Conservation (phyloP, 192 early-diverging fungal species). For the Lobosporangium transversale region DNA sequence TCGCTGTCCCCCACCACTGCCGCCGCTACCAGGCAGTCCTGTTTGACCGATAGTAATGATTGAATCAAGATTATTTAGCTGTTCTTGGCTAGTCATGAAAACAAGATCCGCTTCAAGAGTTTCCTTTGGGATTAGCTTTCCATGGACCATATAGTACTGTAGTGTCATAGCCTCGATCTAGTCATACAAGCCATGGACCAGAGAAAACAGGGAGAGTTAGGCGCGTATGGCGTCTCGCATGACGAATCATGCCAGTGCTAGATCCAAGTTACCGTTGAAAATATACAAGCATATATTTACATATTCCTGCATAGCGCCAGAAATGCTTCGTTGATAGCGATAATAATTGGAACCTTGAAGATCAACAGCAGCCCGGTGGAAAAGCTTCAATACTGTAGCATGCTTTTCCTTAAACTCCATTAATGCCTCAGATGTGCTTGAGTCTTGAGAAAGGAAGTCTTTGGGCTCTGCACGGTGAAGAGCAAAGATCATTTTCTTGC, state of each 20-base stretch:
- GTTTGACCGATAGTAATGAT: constrained; percentile 37
- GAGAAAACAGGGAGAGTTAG: too few relatives aligned
- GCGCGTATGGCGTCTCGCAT: too few relatives aligned
- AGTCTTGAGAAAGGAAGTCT: constrained; percentile 33
- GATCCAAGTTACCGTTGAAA: too few relatives aligned
- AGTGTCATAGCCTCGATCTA: constrained; percentile 52
- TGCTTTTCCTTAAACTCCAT: constrained; percentile 43
- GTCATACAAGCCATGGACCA: not conserved
- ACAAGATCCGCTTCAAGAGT: constrained; percentile 34
- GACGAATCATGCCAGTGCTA: too few relatives aligned
- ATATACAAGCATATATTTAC: too few relatives aligned
- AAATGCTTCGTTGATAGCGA: constrained; percentile 44
- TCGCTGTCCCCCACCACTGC: constrained; percentile 9
- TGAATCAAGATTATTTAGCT: constrained; percentile 24
- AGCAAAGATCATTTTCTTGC: constrained; percentile 52
- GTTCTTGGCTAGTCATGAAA: constrained; percentile 24
- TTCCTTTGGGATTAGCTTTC: constrained; percentile 37
- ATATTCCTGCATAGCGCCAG: constrained; percentile 50
- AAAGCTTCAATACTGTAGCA: constrained; percentile 38
- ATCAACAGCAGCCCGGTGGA: constrained; percentile 37
- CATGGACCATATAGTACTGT: constrained; percentile 45
- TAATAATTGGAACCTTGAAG: constrained; percentile 45
- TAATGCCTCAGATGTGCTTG: constrained; percentile 22
- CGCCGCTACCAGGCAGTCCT: constrained; percentile 11
- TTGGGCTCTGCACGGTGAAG: constrained; percentile 48